Conservation (phyloP, 192 early-diverging fungal species). For the Spizellomyces sp. region DNA sequence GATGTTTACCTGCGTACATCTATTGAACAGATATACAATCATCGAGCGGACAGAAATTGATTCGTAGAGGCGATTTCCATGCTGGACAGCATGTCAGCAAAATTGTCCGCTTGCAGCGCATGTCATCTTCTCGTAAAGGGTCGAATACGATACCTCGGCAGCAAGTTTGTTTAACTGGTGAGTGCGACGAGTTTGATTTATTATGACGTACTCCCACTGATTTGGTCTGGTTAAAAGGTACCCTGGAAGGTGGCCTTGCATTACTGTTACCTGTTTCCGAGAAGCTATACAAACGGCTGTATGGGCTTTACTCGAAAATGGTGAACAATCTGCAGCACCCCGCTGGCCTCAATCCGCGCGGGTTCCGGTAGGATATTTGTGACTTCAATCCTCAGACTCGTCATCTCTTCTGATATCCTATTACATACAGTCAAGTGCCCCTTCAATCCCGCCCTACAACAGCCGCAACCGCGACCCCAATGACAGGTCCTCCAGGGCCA, state of each 20-base stretch:
- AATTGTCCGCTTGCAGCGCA: constrained; percentile 32
- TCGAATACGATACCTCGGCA: constrained; percentile 27
- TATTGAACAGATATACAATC: constrained; percentile 85
- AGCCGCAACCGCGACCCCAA: constrained; percentile 49
- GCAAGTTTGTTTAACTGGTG: constrained; percentile 23
- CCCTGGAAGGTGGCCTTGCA: constrained; percentile 69
- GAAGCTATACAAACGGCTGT: constrained; percentile 88
- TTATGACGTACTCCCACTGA: too few relatives aligned
- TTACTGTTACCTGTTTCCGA: constrained; percentile 82
- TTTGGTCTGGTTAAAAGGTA: constrained; percentile 41
- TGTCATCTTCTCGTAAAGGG: constrained; percentile 1
- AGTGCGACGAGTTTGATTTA: background rate
- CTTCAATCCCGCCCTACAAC: constrained; percentile 31
- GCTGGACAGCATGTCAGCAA: constrained; percentile 74
- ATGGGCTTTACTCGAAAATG: constrained; percentile 81
- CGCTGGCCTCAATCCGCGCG: constrained; percentile 91
- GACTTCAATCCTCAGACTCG: too few relatives aligned
- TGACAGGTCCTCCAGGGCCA: constrained; percentile 71
- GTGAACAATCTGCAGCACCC: constrained; percentile 78
- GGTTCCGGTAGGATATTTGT: constrained; percentile 63
- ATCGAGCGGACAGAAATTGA: constrained; percentile 81
- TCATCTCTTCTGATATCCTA: background rate
- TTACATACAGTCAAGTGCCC: constrained; percentile 29
- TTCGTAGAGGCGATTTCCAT: constrained; percentile 89
- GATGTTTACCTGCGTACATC: constrained; percentile 69